Base-by-base conservation (phyloP, 306 rosid species). In the Delonix regia region DNA sequence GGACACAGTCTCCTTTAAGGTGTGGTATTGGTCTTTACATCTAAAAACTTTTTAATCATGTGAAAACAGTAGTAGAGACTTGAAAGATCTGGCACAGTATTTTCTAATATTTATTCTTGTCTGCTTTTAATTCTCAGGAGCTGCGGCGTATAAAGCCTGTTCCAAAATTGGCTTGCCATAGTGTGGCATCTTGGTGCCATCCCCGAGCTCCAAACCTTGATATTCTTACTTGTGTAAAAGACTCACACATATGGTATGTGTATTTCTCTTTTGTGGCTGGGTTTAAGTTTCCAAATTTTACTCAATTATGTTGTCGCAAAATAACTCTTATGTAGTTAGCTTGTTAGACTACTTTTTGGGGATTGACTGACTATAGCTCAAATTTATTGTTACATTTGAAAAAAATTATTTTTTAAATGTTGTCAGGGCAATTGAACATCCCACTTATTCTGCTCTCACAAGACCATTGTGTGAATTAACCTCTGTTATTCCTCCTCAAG, bases 181-280 rank as follows among this genome's bases (percentile, higher is more conserved):
- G 99, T 78, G 96, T 96, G 76, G 98, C 97, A 69, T 93, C 99
- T 72, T 96, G 99, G 99, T 88, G 98, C 76, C 99, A 96, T 71
- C 99, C 99, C 74, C 93, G 99, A 83, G 98, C 97, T 55, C 99
- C 99, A 75, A 96, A 91, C 87, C 99, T 96, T 75, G 98, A 96
- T 87, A 96, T 96, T 79, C 79, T 96, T 80, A 96, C 99, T 45
- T 96, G 99, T 45, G 98, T 93, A 74, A 96, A 96, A 84, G 99
- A 96, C 88, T 96, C 99, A 75, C 97, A 93, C 86, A 89, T 96
- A 84, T 96, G 99, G 99, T 96, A 86, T 74, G 84, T 7, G 28
- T 14, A 52, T 52, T n/a, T 42, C 51, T 66, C 52, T 11, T 38
- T 51, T 78, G 60, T 71, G 82, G 83, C 67, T 78, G 51, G 34